Percentiles rank a stretch among this genome's conserved stretches.
phyloP scores from a whole-genome alignment of 176 grass and related monocot species.

The Rhynchospora breviuscula region DNA sequence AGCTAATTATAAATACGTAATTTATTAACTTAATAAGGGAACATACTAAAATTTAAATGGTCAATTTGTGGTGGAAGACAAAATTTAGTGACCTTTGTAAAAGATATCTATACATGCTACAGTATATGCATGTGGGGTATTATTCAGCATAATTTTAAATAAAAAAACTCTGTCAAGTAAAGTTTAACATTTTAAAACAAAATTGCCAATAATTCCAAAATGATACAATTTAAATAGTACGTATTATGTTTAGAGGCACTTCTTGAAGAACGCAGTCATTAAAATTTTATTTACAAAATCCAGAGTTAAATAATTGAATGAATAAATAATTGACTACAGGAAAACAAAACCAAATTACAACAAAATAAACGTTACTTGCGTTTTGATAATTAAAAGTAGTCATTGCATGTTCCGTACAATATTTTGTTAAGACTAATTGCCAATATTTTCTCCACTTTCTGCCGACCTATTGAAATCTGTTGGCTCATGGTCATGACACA shows the following conservation, averaged over 20 bases:
- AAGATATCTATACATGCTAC: neutral
- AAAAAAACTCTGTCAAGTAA: too few species aligned
- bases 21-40: neutral
- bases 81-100: neutral
- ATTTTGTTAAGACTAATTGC: neutral
- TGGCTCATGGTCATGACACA: neutral
- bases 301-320: too few species aligned
- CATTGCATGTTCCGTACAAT: neutral
- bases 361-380: too few species aligned
- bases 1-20: neutral
- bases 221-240: neutral
- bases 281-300: too few species aligned
- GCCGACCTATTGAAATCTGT: neutral
- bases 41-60: neutral
- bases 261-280: neutral
- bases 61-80: neutral
- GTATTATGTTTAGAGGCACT: neutral
- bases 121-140: neutral
- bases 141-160: neutral
- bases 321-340: too few species aligned
- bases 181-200: too few species aligned
- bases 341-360: too few species aligned
- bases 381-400: neutral
- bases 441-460: neutral
- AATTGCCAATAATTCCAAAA: too few species aligned